Percentiles rank a stretch among this genome's conserved stretches.
phyloP scores from a whole-genome alignment of 176 grass and related monocot genomes.

The Zoysia japonica region DNA sequence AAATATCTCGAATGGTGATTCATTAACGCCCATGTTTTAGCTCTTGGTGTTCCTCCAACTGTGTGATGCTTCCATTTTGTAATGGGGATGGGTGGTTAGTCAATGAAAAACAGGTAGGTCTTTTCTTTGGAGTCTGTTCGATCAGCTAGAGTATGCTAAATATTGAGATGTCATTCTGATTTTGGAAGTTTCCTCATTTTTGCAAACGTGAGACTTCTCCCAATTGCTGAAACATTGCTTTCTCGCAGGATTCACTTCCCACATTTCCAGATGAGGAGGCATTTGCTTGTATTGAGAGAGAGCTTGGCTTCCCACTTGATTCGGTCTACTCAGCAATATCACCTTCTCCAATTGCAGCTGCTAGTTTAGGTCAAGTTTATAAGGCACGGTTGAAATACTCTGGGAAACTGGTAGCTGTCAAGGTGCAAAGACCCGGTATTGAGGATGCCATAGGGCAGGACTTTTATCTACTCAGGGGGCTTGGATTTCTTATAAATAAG shows the following conservation, averaged over 20 bases:
- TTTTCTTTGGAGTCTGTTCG: background rate
- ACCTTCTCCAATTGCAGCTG: constrained; percentile 86
- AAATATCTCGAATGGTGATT: background rate
- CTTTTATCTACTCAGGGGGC: constrained; percentile 83
- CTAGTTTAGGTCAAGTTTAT: constrained; percentile 96
- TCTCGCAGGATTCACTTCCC: constrained; percentile 85
- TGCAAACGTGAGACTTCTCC: background rate
- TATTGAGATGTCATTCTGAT: background rate
- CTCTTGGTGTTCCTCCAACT: background rate
- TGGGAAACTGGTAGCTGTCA: constrained; percentile 72
- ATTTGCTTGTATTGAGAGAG: constrained; percentile 87
- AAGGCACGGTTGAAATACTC: constrained; percentile 85
- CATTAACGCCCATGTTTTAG: background rate
- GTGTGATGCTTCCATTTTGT: constrained; percentile 9
- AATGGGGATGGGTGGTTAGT: background rate
- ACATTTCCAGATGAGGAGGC: constrained; percentile 92
- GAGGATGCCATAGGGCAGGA: constrained; percentile 92
- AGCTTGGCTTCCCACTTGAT: constrained; percentile 74
- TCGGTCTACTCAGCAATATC: constrained; percentile 77
- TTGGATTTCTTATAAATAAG: constrained; percentile 86
- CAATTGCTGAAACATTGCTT: constrained; percentile 25
- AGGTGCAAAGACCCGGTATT: constrained; percentile 86
- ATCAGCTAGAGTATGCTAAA: constrained; percentile 7
- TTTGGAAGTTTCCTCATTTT: background rate
- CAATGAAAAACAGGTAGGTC: background rate